These are phyloP conservation scores for Apium graveolens DNA, from an alignment of 129 eudicot species.

Conservation along the genomic window DNA sequence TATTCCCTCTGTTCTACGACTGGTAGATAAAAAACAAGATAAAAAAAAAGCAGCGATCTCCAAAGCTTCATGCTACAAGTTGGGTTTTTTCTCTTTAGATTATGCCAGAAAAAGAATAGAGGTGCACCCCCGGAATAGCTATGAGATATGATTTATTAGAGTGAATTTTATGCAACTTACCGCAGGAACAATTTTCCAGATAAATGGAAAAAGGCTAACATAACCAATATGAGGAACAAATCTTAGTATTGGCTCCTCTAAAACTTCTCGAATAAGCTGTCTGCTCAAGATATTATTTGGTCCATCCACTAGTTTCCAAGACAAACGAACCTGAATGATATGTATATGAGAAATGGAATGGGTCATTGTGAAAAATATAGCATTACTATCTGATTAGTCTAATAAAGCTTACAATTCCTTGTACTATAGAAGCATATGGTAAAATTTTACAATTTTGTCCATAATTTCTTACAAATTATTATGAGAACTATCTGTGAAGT, in stretches of 20 bases:
- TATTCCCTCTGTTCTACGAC: background rate
- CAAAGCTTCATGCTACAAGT: background rate
- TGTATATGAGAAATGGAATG: background rate
- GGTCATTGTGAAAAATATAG: background rate
- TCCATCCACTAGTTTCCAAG: slow-evolving; percentile 44
- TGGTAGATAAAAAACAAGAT: background rate
- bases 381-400: background rate
- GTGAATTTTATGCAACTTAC: slow-evolving; percentile 47
- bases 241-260: slow-evolving; percentile 55
- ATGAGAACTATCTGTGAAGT: background rate
- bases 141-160: background rate
- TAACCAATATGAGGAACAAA: slow-evolving; percentile 97
- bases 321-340: slow-evolving; percentile 64
- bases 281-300: slow-evolving; percentile 40
- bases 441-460: background rate
- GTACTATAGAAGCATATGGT: background rate
- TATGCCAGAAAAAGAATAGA: background rate
- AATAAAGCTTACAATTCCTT: background rate
- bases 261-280: slow-evolving; percentile 74
- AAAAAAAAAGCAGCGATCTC: background rate
- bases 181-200: slow-evolving; percentile 72
- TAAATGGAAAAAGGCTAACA: slow-evolving; percentile 94
- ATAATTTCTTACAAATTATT: background rate
- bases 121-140: background rate
- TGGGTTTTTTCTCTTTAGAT: background rate